A percentile compares a stretch with the other conserved stretches of the same genome.
phyloP scores from a whole-genome alignment of 1,284 basidiomycete genomes.

The Sporisorium exsertum region DNA sequence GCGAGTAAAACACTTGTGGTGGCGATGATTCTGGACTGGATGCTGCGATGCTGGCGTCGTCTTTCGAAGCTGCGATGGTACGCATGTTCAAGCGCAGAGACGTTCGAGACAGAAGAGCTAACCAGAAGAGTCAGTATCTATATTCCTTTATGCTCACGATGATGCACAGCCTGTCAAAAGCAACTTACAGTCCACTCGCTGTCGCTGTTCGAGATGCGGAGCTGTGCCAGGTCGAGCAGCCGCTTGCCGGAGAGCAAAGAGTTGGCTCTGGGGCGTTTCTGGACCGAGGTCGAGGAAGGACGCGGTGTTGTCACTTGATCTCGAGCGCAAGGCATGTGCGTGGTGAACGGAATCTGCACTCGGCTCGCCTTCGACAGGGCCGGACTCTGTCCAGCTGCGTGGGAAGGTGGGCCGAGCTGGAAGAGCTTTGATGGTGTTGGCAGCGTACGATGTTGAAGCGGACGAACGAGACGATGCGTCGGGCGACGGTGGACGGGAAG shows the following conservation, averaged over 20 bases:
- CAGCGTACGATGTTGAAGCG: slow-evolving; percentile 6
- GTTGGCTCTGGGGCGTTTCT: slow-evolving; percentile 8
- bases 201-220: slow-evolving; percentile 1
- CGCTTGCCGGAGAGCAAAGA: slow-evolving; percentile 2
- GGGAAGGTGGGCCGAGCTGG: slow-evolving; percentile 20
- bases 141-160: too few relatives aligned
- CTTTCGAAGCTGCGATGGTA: background rate
- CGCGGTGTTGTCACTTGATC: slow-evolving; percentile 12
- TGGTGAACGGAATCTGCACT: background rate
- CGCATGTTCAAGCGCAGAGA: background rate
- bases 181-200: slow-evolving; percentile 16
- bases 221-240: background rate
- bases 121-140: background rate
- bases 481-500: background rate
- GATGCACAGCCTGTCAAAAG: background rate
- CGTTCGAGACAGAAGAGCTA: background rate
- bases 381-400: slow-evolving; percentile 25
- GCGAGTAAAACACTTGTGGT: slow-evolving; percentile 31
- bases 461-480: background rate
- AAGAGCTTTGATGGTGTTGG: slow-evolving; percentile 30
- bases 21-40: slow-evolving; percentile 13
- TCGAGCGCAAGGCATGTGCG: slow-evolving; percentile 6
- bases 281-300: slow-evolving; percentile 17
- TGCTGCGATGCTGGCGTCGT: background rate
- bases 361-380: background rate